These are phyloP conservation scores for Botrytis fragariae DNA, from an alignment of 2,329 filamentous ascomycete genomes.

Conservation along the genomic window DNA sequence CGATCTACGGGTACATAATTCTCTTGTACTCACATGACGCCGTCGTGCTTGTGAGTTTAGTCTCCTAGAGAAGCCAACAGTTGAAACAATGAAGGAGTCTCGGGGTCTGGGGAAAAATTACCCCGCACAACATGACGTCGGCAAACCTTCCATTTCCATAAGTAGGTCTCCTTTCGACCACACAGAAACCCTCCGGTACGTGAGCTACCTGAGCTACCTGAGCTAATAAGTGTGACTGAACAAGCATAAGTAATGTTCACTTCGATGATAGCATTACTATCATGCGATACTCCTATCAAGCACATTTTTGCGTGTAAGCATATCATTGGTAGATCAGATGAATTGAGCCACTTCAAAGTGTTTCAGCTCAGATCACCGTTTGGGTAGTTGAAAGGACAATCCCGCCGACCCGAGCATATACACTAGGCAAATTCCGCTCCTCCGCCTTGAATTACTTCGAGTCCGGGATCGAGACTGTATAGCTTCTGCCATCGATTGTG, in stretches of 20 bases:
- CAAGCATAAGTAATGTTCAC: background rate
- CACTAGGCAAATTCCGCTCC: too few species aligned
- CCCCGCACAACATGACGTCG: slow-evolving; percentile 15
- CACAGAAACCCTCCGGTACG: background rate
- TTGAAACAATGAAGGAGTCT: background rate
- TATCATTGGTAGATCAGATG: background rate
- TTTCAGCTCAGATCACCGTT: background rate
- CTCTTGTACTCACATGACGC: background rate
- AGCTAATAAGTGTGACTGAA: background rate
- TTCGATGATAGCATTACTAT: background rate
- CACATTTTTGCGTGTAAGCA: background rate
- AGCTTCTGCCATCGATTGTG: background rate
- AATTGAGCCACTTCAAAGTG: background rate
- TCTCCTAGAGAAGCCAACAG: background rate
- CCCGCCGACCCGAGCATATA: background rate
- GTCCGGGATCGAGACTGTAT: background rate
- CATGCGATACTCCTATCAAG: background rate
- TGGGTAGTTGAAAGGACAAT: background rate
- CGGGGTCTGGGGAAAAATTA: background rate
- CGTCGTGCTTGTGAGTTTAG: background rate
- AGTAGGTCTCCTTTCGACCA: background rate
- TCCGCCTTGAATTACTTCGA: background rate
- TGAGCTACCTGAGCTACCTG: background rate
- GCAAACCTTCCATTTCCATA: slow-evolving; percentile 13
- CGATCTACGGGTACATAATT: background rate